Base-by-base conservation (phyloP, 192 early-diverging fungal species). In the Irineochytrium annulatum region DNA sequence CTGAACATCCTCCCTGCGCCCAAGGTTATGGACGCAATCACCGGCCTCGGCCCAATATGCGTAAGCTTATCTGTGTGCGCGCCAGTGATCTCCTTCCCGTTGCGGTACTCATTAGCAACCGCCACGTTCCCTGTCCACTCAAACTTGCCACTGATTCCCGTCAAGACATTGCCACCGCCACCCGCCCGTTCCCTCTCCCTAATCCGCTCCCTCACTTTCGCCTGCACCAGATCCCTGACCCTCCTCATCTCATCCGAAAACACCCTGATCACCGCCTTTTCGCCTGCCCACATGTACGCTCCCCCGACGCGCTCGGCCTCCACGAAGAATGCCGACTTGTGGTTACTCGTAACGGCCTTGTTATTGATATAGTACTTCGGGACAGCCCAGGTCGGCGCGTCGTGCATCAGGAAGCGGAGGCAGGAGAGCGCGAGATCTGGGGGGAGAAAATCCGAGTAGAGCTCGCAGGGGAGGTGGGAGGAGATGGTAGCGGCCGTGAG, bases 1-100 rank as follows among this genome's bases (percentile, higher is more conserved):
- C 78, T 61, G 43, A 80, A 80, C 28, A 70, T 59, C 2, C 78
- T 30, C 41, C 63, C 57, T 5, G 75, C 79, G 17, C 79, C 79
- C 2, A 81, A 44, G 24, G 76, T 72, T 16, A 78, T 13, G 6
- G 61, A 65, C 24, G 74, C 79, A 59, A 81, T 81, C 11, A 72
- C 67, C 3, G 76, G 73, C 13, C 68, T 53, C 34, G 79, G 75
- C 3, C 79, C 79, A 24, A 78, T 64, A 48, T 76, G 69, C 1
- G 71, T 77, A 34, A 80, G 54, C 51, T 65, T 52, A 49, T 79
- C 77, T 0, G 67, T 62, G 54, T 79, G 77, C 19, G 61, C 57
- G 1, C 77, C 77, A n/a, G 70, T 75, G 16, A 53, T 62, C 33
- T 72, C 56, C 5, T 56, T 60, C 16, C 57, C 55, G 29, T 70